Base-by-base conservation (phyloP, 495 filamentous ascomycete genomes). In the Sphaerosporella brunnea region DNA sequence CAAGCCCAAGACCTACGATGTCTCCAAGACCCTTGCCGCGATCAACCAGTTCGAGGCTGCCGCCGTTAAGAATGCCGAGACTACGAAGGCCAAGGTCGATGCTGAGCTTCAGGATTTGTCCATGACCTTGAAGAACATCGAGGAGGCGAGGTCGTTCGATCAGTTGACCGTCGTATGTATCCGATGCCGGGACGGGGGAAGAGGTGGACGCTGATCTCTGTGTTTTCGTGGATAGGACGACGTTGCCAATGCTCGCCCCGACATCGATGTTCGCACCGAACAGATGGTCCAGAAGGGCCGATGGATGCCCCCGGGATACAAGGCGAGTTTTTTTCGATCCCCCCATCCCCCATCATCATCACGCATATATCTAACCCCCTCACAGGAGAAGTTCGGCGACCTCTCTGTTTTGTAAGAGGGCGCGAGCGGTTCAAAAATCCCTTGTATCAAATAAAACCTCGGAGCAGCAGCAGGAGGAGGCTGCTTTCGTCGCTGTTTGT, bases 301-400 rank as follows among this genome's bases (percentile, higher is more conserved):
- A 72, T 99, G 92, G 92, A 71, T 75, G 68, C 84, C 90, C 56
- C 84, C 92, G 40, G 92, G 92, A 62, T 99, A 99, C 80, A 94
- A 93, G 84, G 87, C n/a, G n/a, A n/a, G n/a, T n/a, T n/a, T n/a
- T 84, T 67, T 51, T 76, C 69, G 52, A 36, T 44, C 25, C n/a
- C 48, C 15, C 19, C 32, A 20, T 20, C 10, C n/a, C 37, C 13
- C 7, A 5, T 32, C 37, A 11, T 11, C 18, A 9, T 18, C 2
- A 40, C 20, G 10, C 37, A 11, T 9, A 16, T 15, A 2, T 40
- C 13, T 9, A n/a, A 10, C 2, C 37, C 13, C 19, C 10, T 26
- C 57, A 40, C 56, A 94, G 87, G 88, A 96, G 78, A 93, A 84
- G 77, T 96, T 96, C 73, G 88, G 88, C 72, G 84, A 96, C 64